Conservation (phyloP, 2,329 filamentous ascomycete species). For the Pseudonectria buxi region DNA sequence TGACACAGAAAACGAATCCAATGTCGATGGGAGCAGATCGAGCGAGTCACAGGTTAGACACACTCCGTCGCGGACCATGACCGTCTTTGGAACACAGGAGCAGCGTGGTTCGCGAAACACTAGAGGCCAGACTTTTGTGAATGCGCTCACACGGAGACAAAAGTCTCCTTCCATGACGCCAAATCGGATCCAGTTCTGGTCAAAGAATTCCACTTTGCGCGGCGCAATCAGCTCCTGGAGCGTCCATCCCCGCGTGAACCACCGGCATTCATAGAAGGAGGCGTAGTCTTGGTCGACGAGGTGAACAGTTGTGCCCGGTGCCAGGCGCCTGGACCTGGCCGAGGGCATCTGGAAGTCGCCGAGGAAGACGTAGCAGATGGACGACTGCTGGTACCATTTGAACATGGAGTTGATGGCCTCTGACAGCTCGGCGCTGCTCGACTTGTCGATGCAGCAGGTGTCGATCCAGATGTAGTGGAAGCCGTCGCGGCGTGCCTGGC, state of each 20-base stretch:
- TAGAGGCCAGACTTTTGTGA: constrained; percentile 13
- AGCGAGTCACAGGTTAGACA: constrained; percentile 6
- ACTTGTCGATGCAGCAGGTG: constrained; percentile 24
- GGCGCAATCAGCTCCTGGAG: constrained; percentile 27
- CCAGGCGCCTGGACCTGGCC: background rate
- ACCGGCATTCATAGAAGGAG: constrained; percentile 12
- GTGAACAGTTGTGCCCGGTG: background rate
- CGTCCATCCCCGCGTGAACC: constrained; percentile 21
- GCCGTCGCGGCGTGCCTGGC: constrained; percentile 7
- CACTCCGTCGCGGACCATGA: constrained; percentile 11
- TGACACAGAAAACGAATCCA: constrained; percentile 17
- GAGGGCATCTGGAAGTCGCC: constrained; percentile 7
- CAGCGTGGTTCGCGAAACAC: constrained; percentile 15
- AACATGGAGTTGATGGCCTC: constrained; percentile 25
- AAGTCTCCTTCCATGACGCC: constrained; percentile 18
- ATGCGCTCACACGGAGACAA: constrained; percentile 8
- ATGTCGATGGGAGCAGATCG: constrained; percentile 13
- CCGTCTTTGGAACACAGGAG: constrained; percentile 1
- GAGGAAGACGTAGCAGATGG: constrained; percentile 20
- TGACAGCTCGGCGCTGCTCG: constrained; percentile 19
- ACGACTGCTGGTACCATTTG: constrained; percentile 19
- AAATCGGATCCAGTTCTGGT: constrained; percentile 18
- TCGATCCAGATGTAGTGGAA: constrained; percentile 20
- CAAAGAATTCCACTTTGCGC: constrained; percentile 21
- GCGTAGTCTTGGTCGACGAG: constrained; percentile 1